Percentiles rank a stretch among this genome's conserved stretches.
Conservation (phyloP, 257 asterid species). For the Solanum chiquidenum region DNA sequence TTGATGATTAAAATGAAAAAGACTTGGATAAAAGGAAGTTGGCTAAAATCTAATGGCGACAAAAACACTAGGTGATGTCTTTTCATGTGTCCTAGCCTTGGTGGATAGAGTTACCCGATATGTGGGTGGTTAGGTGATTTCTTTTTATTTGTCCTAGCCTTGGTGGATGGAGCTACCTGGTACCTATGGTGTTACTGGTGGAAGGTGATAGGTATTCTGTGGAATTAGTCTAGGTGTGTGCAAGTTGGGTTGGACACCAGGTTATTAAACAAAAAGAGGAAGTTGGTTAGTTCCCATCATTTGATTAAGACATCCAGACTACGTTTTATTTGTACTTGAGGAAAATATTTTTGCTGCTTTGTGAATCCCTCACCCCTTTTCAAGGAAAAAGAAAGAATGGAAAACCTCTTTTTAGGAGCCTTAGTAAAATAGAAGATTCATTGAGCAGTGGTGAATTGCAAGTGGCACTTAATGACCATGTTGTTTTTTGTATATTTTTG, state of each 20-base stretch:
- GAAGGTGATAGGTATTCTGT: not conserved
- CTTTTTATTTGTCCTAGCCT: no score
- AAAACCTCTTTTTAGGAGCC: not conserved
- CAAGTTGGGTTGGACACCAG: not conserved
- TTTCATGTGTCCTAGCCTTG: not conserved
- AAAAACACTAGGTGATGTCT: not conserved
- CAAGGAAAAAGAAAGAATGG: not conserved
- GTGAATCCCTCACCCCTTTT: not conserved
- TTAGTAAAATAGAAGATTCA: not conserved
- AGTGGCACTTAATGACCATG: not conserved
- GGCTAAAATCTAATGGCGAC: not conserved
- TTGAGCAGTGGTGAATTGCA: not conserved
- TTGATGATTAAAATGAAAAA: not conserved
- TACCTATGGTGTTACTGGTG: not conserved
- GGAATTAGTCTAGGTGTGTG: not conserved
- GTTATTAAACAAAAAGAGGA: not conserved
- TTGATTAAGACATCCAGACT: not conserved
- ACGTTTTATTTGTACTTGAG: not conserved
- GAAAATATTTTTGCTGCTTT: not conserved
- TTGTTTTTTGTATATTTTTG: not conserved
- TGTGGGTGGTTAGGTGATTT: not conserved
- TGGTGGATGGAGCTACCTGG: no score
- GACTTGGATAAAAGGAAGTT: not conserved
- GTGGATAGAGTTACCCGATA: not conserved
- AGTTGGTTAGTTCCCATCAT: not conserved